These are phyloP conservation scores for Limonium bicolor DNA, from an alignment of 148 eudicot genomes.

Conservation along the genomic window DNA sequence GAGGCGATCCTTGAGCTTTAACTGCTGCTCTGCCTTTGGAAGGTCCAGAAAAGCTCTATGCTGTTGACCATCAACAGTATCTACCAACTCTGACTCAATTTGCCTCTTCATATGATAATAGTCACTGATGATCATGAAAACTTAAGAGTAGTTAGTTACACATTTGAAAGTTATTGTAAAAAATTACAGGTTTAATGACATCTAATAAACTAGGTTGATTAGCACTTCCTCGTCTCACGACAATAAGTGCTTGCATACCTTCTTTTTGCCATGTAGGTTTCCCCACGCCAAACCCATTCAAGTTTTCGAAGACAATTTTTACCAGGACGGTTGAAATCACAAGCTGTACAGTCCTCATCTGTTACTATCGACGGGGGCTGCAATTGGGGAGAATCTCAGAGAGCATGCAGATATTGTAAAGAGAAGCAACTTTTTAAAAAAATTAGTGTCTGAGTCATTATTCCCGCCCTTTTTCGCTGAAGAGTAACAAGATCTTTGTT, in stretches of 20 bases:
- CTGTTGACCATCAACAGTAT: slow-evolving; percentile 35
- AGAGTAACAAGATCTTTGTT: no score
- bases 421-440: no score
- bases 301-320: slow-evolving; percentile 93
- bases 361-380: slow-evolving; percentile 97
- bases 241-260: slow-evolving; percentile 28
- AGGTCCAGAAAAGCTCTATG: slow-evolving; percentile 76
- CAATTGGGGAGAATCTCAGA: slow-evolving; percentile 13
- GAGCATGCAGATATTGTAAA: neutral
- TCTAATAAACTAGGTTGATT: no score
- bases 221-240: neutral
- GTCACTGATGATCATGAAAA: slow-evolving; percentile 36
- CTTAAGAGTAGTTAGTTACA: slow-evolving; percentile 5
- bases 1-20: slow-evolving; percentile 79
- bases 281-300: slow-evolving; percentile 99
- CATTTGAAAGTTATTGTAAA: slow-evolving; percentile 5
- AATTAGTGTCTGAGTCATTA: no score
- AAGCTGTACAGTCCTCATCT: slow-evolving; percentile 96
- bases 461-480: no score
- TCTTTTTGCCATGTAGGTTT: slow-evolving; percentile 86
- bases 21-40: slow-evolving; percentile 82
- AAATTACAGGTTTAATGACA: no score
- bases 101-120: slow-evolving; percentile 93
- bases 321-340: slow-evolving; percentile 97
- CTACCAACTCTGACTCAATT: slow-evolving; percentile 82